phyloP scores from a whole-genome alignment of 495 filamentous ascomycete species.

The Cercophora newfieldiana region DNA sequence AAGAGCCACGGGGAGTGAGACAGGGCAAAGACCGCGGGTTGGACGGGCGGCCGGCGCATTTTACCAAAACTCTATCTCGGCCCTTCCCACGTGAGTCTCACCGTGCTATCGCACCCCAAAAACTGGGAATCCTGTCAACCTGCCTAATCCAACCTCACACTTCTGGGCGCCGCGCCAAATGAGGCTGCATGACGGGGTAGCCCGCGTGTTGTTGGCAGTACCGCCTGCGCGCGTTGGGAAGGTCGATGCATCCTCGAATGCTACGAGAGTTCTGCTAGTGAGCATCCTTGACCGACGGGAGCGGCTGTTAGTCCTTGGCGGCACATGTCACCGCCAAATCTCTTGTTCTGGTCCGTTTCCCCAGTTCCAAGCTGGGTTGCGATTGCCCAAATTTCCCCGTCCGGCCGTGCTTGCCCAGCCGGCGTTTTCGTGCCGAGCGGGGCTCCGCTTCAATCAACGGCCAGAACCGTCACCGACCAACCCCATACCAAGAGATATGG shows the following conservation, averaged over 20 bases:
- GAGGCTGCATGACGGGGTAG: neutral
- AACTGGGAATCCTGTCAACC: neutral
- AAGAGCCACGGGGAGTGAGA: neutral
- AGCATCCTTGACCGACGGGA: too few relatives aligned
- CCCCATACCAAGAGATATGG: neutral
- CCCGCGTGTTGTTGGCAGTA: neutral
- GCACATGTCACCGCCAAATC: neutral
- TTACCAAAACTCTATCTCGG: neutral
- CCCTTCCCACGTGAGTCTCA: neutral
- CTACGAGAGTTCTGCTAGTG: too few relatives aligned
- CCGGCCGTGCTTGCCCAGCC: neutral
- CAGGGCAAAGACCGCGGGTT: neutral
- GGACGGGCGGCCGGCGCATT: neutral
- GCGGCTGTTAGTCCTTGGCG: neutral
- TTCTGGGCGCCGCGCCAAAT: neutral
- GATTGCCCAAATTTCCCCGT: neutral
- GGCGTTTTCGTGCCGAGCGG: neutral
- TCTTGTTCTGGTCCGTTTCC: neutral
- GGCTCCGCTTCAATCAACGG: neutral
- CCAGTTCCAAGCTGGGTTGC: neutral
- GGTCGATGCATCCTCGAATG: neutral
- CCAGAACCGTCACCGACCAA: neutral
- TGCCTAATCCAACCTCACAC: neutral
- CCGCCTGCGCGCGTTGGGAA: neutral
- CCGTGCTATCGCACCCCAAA: neutral